Percentiles rank a stretch among this genome's conserved stretches.
phyloP scores from a whole-genome alignment of 2,329 filamentous ascomycete genomes.

The Beauveria caledonica region DNA sequence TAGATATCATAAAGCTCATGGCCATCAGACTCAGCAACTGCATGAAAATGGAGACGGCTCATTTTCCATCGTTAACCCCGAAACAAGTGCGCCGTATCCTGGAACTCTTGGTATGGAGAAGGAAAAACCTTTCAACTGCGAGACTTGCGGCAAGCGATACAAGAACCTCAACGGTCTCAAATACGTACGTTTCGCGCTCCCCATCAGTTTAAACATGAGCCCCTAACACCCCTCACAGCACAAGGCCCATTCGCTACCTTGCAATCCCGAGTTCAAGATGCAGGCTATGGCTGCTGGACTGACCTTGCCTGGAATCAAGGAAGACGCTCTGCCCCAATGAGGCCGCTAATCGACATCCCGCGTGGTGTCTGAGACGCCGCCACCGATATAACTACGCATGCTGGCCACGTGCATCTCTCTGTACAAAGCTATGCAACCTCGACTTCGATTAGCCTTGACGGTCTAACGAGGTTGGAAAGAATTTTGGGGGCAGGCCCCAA shows the following conservation, averaged over 20 bases:
- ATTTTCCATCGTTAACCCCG: conserved; percentile 95
- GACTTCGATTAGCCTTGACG: conserved; percentile 4
- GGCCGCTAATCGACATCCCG: background rate
- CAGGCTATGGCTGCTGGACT: conserved; percentile 37
- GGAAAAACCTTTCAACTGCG: conserved; percentile 97
- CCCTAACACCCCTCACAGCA: conserved; percentile 40
- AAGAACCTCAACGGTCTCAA: conserved; percentile 98
- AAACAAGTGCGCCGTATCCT: conserved; percentile 88
- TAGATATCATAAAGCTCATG: conserved; percentile 70
- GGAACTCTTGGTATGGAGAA: conserved; percentile 99
- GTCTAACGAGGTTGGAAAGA: background rate
- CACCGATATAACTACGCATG: background rate
- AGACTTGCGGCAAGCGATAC: conserved; percentile 94
- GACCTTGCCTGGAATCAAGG: conserved; percentile 34
- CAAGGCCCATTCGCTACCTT: conserved; percentile 77
- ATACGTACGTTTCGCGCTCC: conserved; percentile 52
- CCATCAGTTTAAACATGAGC: background rate
- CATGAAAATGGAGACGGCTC: conserved; percentile 96
- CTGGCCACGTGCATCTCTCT: conserved; percentile 6
- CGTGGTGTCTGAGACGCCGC: background rate
- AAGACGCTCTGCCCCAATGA: conserved; percentile 30
- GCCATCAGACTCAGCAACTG: conserved; percentile 91
- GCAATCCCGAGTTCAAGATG: conserved; percentile 68
- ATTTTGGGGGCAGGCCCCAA: conserved; percentile 7
- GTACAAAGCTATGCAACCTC: conserved; percentile 5